Percentiles rank a stretch among this genome's conserved stretches.
Conservation (phyloP, 257 asterid species). For the Fraxinus anomala region DNA sequence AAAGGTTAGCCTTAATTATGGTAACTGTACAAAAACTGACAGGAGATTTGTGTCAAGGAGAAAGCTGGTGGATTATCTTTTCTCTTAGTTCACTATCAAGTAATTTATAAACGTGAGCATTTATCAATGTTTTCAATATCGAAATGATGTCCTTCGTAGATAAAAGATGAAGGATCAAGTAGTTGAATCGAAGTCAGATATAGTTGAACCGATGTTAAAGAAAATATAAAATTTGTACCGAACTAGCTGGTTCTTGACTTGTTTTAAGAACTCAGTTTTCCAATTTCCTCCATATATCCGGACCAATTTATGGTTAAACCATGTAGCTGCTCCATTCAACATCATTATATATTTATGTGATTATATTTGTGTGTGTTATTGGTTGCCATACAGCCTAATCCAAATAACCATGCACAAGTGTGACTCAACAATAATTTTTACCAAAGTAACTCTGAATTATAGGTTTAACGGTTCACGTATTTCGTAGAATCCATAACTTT, state of each 20-base stretch:
- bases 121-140: background rate
- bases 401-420: background rate
- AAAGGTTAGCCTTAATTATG: background rate
- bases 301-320: too few species aligned
- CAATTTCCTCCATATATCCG: too few species aligned
- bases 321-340: too few species aligned
- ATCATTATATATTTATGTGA: background rate
- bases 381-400: background rate
- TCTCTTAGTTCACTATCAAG: too few species aligned
- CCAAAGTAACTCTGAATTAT: background rate
- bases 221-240: background rate
- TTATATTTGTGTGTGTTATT: background rate
- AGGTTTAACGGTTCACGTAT: background rate
- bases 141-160: too few species aligned
- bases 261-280: background rate
- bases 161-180: background rate
- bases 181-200: too few species aligned
- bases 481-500: too few species aligned
- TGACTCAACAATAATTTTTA: background rate
- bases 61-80: background rate
- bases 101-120: too few species aligned
- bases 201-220: too few species aligned
- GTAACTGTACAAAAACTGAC: constrained; percentile 14
- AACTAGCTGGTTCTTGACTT: background rate
- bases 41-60: background rate